A percentile compares a stretch with the other conserved stretches of the same genome.
These are phyloP conservation scores for Talaromyces trachyspermus DNA, from an alignment of 495 filamentous ascomycete genomes.

Conservation along the genomic window DNA sequence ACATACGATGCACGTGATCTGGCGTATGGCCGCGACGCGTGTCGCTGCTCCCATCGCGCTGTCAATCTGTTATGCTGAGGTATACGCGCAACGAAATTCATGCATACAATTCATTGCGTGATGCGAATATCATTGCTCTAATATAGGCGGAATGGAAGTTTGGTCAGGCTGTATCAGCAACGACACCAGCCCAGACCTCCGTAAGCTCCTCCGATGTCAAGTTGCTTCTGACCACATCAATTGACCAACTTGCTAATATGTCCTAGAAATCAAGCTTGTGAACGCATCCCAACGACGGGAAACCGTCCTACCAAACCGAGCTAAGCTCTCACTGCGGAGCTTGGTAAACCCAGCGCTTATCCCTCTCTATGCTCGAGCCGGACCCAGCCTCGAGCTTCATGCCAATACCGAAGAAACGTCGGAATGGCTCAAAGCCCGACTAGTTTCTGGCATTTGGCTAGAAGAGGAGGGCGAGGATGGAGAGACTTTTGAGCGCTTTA, in stretches of 20 bases:
- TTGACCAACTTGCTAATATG: background rate
- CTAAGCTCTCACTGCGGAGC: slow-evolving; percentile 31
- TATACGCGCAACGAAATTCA: too few species aligned
- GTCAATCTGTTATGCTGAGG: too few species aligned
- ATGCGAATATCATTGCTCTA: background rate
- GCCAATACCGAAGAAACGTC: slow-evolving; percentile 27
- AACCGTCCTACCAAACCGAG: slow-evolving; percentile 23
- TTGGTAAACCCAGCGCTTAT: slow-evolving; percentile 42
- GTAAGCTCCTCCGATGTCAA: background rate
- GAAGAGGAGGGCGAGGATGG: slow-evolving; percentile 18
- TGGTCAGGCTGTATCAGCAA: slow-evolving; percentile 9
- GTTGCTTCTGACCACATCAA: background rate
- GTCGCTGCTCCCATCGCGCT: too few species aligned
- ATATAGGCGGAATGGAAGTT: slow-evolving; percentile 5
- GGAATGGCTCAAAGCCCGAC: slow-evolving; percentile 29
- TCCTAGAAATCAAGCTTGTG: slow-evolving; percentile 30
- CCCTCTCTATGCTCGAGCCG: slow-evolving; percentile 42
- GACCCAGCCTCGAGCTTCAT: slow-evolving; percentile 43
- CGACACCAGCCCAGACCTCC: background rate
- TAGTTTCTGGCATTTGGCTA: slow-evolving; percentile 23
- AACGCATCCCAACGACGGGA: slow-evolving; percentile 32
- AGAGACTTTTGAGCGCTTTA: slow-evolving; percentile 18
- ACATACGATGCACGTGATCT: slow-evolving; percentile 1
- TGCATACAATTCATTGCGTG: background rate
- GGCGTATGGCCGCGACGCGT: slow-evolving; percentile 5